phyloP scores from a whole-genome alignment of 768 basidiomycete genomes.

The Mycena filopes region DNA sequence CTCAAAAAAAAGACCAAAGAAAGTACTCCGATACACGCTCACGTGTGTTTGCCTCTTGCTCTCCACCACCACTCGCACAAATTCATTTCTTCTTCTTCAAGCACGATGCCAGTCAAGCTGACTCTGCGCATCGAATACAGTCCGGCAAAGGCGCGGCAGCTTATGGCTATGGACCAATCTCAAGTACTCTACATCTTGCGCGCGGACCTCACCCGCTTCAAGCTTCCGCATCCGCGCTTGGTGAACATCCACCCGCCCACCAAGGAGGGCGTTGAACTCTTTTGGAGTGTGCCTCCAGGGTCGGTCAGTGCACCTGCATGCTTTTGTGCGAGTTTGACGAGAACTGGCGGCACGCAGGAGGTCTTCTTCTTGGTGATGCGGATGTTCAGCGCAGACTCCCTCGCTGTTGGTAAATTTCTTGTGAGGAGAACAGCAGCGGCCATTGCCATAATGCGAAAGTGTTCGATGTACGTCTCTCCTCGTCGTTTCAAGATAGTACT shows the following conservation, averaged over 20 bases:
- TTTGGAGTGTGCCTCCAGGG: not conserved
- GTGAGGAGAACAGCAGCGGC: not conserved
- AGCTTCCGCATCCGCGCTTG: constrained; percentile 12
- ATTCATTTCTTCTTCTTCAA: not conserved
- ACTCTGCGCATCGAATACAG: constrained; percentile 3
- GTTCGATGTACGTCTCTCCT: constrained; percentile 9
- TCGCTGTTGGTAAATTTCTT: not conserved
- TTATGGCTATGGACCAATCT: not conserved
- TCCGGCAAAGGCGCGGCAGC: not conserved
- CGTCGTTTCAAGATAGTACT: not conserved
- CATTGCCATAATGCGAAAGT: not conserved
- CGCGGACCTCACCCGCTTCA: constrained; percentile 14
- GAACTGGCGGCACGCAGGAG: not conserved
- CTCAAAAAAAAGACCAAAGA: not conserved
- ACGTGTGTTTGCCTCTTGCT: not conserved
- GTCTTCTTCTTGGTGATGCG: not conserved
- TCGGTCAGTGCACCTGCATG: not conserved
- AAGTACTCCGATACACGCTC: not conserved
- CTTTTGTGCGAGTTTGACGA: not conserved
- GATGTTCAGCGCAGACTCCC: not conserved
- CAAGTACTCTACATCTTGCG: not conserved
- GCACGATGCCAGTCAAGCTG: not conserved
- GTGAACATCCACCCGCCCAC: constrained; percentile 4
- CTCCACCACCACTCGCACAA: too few species aligned
- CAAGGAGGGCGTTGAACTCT: constrained; percentile 10